A percentile compares a stretch with the other conserved stretches of the same genome.
phyloP scores from a whole-genome alignment of 106 monocot species.

The Allium fistulosum region DNA sequence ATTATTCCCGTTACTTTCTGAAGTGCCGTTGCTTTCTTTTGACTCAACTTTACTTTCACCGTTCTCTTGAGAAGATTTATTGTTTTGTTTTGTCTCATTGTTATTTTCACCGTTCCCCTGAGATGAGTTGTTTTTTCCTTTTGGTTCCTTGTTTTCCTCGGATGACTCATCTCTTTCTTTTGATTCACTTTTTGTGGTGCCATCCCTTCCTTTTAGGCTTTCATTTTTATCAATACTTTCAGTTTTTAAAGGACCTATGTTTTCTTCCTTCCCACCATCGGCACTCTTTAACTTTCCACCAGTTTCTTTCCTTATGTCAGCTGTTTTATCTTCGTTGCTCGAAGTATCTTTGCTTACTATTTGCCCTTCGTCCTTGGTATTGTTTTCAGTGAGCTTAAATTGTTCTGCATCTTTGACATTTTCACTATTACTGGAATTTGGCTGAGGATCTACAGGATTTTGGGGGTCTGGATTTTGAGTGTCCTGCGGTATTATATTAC shows the following conservation, averaged over 20 bases:
- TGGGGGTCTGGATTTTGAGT: not conserved
- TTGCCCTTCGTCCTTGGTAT: not conserved
- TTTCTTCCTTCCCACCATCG: slow-evolving; percentile 1
- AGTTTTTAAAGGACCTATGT: not conserved
- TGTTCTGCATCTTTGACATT: no score
- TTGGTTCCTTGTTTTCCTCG: no score
- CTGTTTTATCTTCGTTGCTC: not conserved
- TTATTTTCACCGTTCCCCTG: no score
- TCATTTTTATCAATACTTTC: not conserved
- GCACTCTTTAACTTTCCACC: no score
- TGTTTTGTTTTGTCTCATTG: no score
- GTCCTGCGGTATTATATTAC: no score
- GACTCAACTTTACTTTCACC: not conserved
- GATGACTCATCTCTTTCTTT: no score
- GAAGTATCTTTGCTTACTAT: not conserved
- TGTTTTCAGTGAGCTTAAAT: no score
- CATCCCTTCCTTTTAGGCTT: no score
- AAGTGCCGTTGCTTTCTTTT: not conserved
- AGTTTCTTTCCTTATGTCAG: no score
- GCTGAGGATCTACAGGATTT: not conserved
- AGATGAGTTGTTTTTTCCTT: no score
- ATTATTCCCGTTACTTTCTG: not conserved
- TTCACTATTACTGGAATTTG: not conserved
- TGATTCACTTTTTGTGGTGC: no score
- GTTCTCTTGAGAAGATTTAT: not conserved